phyloP scores from a whole-genome alignment of 2,329 filamentous ascomycete genomes.

The Alternaria conjuncta region DNA sequence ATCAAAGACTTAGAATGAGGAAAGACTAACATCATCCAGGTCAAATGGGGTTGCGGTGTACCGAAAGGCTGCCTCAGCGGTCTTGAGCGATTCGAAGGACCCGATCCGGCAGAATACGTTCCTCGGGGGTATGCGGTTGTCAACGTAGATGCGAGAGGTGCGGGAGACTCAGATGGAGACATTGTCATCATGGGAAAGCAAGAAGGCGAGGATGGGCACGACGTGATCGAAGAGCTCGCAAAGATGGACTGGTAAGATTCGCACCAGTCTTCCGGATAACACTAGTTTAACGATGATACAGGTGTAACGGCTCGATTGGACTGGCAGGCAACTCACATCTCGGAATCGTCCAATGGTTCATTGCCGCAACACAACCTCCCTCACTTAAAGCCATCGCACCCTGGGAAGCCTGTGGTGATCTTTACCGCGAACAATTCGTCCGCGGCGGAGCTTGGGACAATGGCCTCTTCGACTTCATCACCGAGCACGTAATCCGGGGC shows the following conservation, averaged over 20 bases:
- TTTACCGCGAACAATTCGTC: slow-evolving; percentile 20
- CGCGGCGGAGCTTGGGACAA: slow-evolving; percentile 18
- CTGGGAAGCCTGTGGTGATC: slow-evolving; percentile 53
- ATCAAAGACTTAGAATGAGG: background rate
- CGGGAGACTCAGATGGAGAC: slow-evolving; percentile 40
- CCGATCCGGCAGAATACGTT: slow-evolving; percentile 47
- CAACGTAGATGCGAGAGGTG: slow-evolving; percentile 37
- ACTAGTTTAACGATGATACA: background rate
- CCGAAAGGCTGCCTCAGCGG: slow-evolving; percentile 14
- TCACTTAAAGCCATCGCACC: slow-evolving; percentile 53
- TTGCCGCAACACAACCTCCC: slow-evolving; percentile 52
- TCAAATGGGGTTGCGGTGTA: slow-evolving; percentile 10
- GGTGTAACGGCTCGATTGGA: slow-evolving; percentile 48
- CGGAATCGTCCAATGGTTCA: slow-evolving; percentile 51
- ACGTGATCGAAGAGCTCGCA: slow-evolving; percentile 53
- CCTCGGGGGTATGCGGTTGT: slow-evolving; percentile 42
- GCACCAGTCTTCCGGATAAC: background rate
- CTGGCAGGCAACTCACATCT: slow-evolving; percentile 52
- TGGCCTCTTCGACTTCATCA: slow-evolving; percentile 13
- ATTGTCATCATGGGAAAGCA: slow-evolving; percentile 14
- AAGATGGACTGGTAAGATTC: slow-evolving; percentile 50
- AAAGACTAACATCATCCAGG: background rate
- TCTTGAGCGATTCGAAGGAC: slow-evolving; percentile 51
- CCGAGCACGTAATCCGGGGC: slow-evolving; percentile 30
- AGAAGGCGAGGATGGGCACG: slow-evolving; percentile 53